Evolutionary conservation across 805 yeast species (phyloP).

Genomic region (Kodamaea kakaduensis): DNA sequence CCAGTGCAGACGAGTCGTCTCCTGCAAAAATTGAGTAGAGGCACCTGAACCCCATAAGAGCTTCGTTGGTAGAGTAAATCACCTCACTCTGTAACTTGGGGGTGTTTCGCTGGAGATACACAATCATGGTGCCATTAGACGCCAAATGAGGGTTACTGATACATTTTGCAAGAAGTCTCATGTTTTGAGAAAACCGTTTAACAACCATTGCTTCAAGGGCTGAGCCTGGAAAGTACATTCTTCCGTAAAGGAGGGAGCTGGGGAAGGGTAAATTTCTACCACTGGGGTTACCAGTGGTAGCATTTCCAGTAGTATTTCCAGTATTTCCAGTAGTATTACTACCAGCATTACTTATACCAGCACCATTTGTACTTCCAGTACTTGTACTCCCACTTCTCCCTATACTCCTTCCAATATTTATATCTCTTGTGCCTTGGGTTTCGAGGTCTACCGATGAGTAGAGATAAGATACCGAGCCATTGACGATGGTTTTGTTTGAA

Average conservation of each 20-base stretch:
- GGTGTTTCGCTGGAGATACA: slow-evolving; percentile 66
- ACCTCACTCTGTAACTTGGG: slow-evolving; percentile 66
- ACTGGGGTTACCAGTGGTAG: no score
- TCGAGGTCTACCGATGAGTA: slow-evolving; percentile 62
- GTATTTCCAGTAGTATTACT: no score
- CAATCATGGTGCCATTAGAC: slow-evolving; percentile 55
- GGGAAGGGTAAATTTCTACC: no score
- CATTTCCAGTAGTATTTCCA: no score
- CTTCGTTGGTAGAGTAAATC: slow-evolving; percentile 79
- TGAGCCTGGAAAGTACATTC: slow-evolving; percentile 84
- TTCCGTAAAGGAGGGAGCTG: slow-evolving; percentile 68
- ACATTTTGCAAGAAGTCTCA: slow-evolving; percentile 71
- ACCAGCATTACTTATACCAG: no score
- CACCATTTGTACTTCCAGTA: no score
- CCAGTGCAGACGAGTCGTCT: slow-evolving; percentile 50
- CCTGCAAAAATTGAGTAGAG: slow-evolving; percentile 57
- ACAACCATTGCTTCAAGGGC: slow-evolving; percentile 84
- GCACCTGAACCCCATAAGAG: slow-evolving; percentile 74
- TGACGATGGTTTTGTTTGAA: slow-evolving; percentile 57
- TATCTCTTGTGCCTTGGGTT: slow-evolving; percentile 47
- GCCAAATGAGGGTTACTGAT: slow-evolving; percentile 60
- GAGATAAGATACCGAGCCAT: slow-evolving; percentile 80
- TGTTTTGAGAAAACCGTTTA: slow-evolving; percentile 51
- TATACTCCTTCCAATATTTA: slow-evolving; percentile 55
- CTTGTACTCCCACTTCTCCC: no score